These are phyloP conservation scores for Crithidia sp. DNA, from an alignment of 208 protist species.

Conservation along the genomic window DNA sequence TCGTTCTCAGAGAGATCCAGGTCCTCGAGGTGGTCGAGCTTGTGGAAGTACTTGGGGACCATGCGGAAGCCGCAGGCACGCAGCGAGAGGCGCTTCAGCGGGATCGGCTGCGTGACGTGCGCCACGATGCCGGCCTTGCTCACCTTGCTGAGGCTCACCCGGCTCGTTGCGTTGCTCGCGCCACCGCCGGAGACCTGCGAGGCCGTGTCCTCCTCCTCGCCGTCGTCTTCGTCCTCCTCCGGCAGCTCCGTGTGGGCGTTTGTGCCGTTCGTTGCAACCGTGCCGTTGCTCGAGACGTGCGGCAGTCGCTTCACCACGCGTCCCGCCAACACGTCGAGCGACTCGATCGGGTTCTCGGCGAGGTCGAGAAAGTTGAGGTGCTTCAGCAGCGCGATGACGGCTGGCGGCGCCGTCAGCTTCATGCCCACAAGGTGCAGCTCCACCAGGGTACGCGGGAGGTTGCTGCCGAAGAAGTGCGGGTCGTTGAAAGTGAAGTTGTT, in stretches of 20 bases:
- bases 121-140: slow-evolving; percentile 74
- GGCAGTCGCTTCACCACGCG: slow-evolving; percentile 66
- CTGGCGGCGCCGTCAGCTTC: slow-evolving; percentile 70
- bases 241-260: slow-evolving; percentile 13
- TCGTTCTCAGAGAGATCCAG: slow-evolving; percentile 89
- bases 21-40: slow-evolving; percentile 75
- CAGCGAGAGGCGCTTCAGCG: slow-evolving; percentile 71
- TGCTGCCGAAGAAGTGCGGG: slow-evolving; percentile 72
- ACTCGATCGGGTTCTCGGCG: slow-evolving; percentile 80
- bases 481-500: slow-evolving; percentile 77
- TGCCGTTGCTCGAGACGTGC: slow-evolving; percentile 30
- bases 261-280: slow-evolving; percentile 21
- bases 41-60: slow-evolving; percentile 91
- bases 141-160: slow-evolving; percentile 68
- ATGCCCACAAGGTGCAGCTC: slow-evolving; percentile 73
- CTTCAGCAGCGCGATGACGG: slow-evolving; percentile 62
- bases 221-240: slow-evolving; percentile 20
- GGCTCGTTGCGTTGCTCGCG: slow-evolving; percentile 37
- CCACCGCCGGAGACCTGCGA: slow-evolving; percentile 39
- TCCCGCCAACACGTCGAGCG: slow-evolving; percentile 84
- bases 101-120: slow-evolving; percentile 65
- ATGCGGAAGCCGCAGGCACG: slow-evolving; percentile 71
- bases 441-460: slow-evolving; percentile 59
- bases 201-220: slow-evolving; percentile 40
- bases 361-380: slow-evolving; percentile 73